phyloP scores from a whole-genome alignment of 129 eudicot species.

The sunflower (Helianthus annuus) region HanXRQr2.0-SUNRISE NC_035437.2:171195770-171196269 shows the following conservation, averaged over 20 bases:
- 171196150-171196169: slow-evolving; percentile 14
- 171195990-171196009: slow-evolving; percentile 42
- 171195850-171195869: neutral
- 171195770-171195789: too few relatives aligned
- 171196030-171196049: slow-evolving; percentile 1
- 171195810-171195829: too few relatives aligned
- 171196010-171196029: slow-evolving; percentile 19
- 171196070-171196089: neutral
- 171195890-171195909: slow-evolving; percentile 98
- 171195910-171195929: slow-evolving; percentile 91
- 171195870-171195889: slow-evolving; percentile 76
- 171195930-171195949: slow-evolving; percentile 94
- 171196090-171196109: slow-evolving; percentile 90
- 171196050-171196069: neutral
- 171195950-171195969: slow-evolving; percentile 99
- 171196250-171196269: slow-evolving; percentile 99
- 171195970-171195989: slow-evolving; percentile 89
- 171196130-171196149: slow-evolving; percentile 70
- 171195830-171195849: neutral
- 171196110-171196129: slow-evolving; percentile 99
- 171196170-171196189: neutral
- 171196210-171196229: neutral
- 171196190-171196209: neutral
- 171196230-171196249: slow-evolving; percentile 84
- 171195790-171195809: too few relatives aligned